phyloP scores from a whole-genome alignment of 345 rosid species.

The Eucalyptus erythrocorys region DNA sequence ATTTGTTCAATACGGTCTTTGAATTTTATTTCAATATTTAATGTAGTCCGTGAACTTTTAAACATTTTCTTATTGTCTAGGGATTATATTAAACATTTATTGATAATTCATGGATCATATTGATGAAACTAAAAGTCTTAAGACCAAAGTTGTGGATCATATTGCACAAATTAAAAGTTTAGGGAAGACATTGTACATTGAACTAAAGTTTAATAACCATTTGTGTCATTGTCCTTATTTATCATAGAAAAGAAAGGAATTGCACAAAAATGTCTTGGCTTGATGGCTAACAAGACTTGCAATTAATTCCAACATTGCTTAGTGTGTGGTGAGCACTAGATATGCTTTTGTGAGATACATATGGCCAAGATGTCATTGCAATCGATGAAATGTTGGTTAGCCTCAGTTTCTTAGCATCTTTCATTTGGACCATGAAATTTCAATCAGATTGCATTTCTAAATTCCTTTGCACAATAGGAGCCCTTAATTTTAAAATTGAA shows the following conservation, averaged over 20 bases:
- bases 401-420: not conserved
- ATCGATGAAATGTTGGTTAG: not conserved
- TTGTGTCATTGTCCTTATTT: not conserved
- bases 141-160: not conserved
- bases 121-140: not conserved
- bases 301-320: not conserved
- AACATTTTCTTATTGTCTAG: not conserved
- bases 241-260: not conserved
- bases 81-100: not conserved
- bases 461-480: not conserved
- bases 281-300: not conserved
- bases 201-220: not conserved
- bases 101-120: not conserved
- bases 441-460: not conserved
- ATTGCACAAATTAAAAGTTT: not conserved
- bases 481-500: not conserved
- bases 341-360: not conserved
- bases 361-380: not conserved
- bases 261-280: not conserved
- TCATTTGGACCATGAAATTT: not conserved
- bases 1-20: not conserved
- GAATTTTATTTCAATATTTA: not conserved
- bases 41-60: not conserved
- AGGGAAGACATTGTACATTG: not conserved
- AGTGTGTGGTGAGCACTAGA: not conserved